phyloP scores from a whole-genome alignment of 306 rosid species.

The Amphicarpaea edgeworthii region DNA sequence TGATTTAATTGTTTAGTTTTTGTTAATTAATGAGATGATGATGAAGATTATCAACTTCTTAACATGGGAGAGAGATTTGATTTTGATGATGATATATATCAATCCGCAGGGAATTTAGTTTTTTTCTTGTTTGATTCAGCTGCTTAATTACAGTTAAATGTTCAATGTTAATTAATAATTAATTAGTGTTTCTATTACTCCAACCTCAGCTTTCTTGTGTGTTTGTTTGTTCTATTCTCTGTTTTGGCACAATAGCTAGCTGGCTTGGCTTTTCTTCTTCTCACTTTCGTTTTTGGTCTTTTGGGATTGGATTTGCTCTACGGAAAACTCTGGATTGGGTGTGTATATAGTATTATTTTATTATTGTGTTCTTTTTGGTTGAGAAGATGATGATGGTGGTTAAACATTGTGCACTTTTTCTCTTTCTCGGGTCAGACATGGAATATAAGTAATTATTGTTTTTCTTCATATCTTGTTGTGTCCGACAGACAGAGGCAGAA shows the following conservation, averaged over 20 bases:
- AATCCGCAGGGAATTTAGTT: constrained; percentile 36
- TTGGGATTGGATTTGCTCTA: constrained; percentile 4
- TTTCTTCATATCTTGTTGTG: constrained; percentile 51
- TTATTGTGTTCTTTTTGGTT: constrained; percentile 1
- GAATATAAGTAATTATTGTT: constrained; percentile 37
- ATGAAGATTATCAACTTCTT: constrained; percentile 45
- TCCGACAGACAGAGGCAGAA: constrained; percentile 86
- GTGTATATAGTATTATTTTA: background rate
- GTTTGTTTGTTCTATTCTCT: background rate
- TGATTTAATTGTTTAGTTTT: constrained; percentile 56
- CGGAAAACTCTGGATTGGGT: background rate
- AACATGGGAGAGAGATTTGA: constrained; percentile 51
- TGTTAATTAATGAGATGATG: constrained; percentile 69
- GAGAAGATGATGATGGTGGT: constrained; percentile 3
- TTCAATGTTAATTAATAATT: background rate
- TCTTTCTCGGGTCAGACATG: constrained; percentile 42
- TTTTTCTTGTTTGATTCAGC: constrained; percentile 26
- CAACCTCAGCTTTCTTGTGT: background rate
- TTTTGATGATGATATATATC: constrained; percentile 36
- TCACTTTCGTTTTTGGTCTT: constrained; percentile 20
- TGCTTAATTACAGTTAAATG: constrained; percentile 6
- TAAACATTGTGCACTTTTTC: constrained; percentile 20
- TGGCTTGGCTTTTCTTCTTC: constrained; percentile 2
- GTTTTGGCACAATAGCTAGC: background rate
- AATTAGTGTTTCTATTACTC: background rate